Evolutionary conservation across 1,139 yeast species (phyloP), one percentile per base, ranked within the genome.

Genomic region (Pneumocystis oryctolagi): DNA sequence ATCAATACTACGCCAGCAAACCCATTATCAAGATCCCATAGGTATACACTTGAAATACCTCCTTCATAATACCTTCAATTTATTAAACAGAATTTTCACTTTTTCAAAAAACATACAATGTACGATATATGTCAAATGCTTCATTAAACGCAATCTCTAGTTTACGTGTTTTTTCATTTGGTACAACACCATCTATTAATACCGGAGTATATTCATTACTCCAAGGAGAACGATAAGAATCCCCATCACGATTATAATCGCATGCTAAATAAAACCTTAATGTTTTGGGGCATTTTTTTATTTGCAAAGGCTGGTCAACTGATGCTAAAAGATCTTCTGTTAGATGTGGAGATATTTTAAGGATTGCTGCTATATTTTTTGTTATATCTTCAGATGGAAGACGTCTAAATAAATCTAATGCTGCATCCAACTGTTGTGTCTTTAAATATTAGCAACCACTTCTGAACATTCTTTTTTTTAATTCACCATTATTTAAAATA

Each of bases 241-340:
- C 97, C 5, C 95, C 92, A 71, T 92, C 98, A 68, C 98, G 80
- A 74, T 92, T 92, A 73, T 90, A 92, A 73, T 92, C 98, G 75
- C 98, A 92, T 63, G 92, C 82, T 67, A 92, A 78, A 73, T 79
- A 92, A 66, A 81, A 80, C 73, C 85, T 86, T 28, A 87, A 87
- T 8, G 83, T 73, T 64, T 78, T 73, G 56, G 75, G 70, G 72
- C 95, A 92, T 59, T 78, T 78, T 62, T 78, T 73, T 58, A 84
- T 77, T 60, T 77, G 76, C 69, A 92, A 78, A 18, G 98, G 97
- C 63, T 87, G 85, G 74, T 92, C 98, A 18, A 90, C 90, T 0
- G 95, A 81, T 3, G 95, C 83, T 62, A 92, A 78, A 66, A 92
- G 78, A 68, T 90, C 98, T 71, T 86, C 96, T 5, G 96, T 94